Percentiles rank a stretch among this genome's conserved stretches.
phyloP scores from a whole-genome alignment of 306 rosid species.

The Quercus wislizeni region DNA sequence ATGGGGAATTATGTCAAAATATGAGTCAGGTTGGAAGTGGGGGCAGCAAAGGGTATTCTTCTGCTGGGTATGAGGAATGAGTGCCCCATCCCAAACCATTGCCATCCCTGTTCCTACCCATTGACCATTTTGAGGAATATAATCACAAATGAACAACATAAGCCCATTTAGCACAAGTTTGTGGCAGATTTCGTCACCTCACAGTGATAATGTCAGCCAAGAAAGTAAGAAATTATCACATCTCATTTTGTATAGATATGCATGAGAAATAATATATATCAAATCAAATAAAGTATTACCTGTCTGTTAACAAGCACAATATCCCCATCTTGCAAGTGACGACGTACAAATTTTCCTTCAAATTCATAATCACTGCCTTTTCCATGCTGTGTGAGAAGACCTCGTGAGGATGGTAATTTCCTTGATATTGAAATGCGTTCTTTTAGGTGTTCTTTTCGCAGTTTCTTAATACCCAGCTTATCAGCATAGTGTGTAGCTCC shows the following conservation, averaged over 20 bases:
- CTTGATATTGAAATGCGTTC: constrained; percentile 50
- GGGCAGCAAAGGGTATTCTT: too few relatives aligned
- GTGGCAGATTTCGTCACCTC: background rate
- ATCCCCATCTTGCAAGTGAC: constrained; percentile 94
- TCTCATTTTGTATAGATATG: background rate
- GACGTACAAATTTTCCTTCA: constrained; percentile 84
- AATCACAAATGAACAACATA: background rate
- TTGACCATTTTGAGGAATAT: background rate
- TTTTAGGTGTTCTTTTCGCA: constrained; percentile 33
- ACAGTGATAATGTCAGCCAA: background rate
- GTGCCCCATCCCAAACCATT: too few relatives aligned
- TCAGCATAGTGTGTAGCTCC: constrained; percentile 87
- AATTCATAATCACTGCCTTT: constrained; percentile 52
- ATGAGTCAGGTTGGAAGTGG: too few relatives aligned
- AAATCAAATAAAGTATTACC: constrained; percentile 44
- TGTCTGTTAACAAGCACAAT: constrained; percentile 93
- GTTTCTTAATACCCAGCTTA: constrained; percentile 45
- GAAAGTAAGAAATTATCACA: background rate
- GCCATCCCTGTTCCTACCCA: too few relatives aligned
- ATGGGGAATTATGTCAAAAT: too few relatives aligned
- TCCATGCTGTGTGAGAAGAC: constrained; percentile 61
- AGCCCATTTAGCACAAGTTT: background rate
- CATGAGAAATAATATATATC: constrained; percentile 4
- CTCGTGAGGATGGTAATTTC: constrained; percentile 74
- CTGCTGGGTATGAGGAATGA: too few relatives aligned